These are phyloP conservation scores for Cladophialophora psammophila DNA, from an alignment of 2,329 filamentous ascomycete species.

Conservation along the genomic window DNA sequence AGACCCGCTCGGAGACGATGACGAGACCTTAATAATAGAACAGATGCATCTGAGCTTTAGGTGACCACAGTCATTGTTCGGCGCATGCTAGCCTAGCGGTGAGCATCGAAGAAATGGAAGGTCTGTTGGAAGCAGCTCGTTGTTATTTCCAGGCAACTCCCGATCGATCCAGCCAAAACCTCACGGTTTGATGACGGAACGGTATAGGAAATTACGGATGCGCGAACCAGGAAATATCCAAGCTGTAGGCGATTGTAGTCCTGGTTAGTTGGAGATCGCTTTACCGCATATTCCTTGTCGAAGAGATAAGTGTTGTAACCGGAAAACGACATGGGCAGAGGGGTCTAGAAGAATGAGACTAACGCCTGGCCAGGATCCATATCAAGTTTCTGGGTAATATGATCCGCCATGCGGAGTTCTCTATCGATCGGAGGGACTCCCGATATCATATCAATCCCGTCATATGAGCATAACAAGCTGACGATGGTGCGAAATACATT, in stretches of 20 bases:
- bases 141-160: background rate
- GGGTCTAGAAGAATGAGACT: background rate
- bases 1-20: slow-evolving; percentile 2
- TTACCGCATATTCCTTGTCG: background rate
- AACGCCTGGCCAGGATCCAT: too few species aligned
- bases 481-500: too few species aligned
- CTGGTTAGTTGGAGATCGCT: background rate
- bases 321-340: background rate
- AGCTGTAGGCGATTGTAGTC: background rate
- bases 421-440: too few species aligned
- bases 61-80: background rate
- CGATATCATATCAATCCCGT: too few species aligned
- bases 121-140: background rate
- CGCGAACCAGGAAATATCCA: background rate
- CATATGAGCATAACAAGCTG: too few species aligned
- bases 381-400: too few species aligned
- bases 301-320: background rate
- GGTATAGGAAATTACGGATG: background rate
- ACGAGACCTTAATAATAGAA: background rate
- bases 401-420: too few species aligned
- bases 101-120: background rate
- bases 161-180: background rate
- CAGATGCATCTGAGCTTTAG: background rate
- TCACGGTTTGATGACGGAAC: background rate
- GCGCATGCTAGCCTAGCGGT: background rate